Evolutionary conservation across 2,329 filamentous ascomycete species (phyloP).

Genomic region (Fusarium sp.): DNA sequence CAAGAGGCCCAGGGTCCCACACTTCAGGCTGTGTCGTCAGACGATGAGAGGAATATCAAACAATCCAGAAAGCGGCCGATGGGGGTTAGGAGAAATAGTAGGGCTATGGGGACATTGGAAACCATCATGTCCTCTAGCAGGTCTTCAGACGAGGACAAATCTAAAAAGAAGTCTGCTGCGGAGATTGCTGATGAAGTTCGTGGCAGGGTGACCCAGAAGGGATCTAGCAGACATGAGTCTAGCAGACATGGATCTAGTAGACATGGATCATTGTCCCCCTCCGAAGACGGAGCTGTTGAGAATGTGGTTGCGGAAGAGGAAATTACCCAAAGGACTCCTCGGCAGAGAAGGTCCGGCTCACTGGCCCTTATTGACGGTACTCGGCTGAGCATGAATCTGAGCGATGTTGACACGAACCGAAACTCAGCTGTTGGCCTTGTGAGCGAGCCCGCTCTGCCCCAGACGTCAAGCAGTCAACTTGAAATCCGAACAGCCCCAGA

Average conservation of each 20-base stretch:
- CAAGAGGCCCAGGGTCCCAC: conserved; percentile 62
- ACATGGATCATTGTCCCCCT: conserved; percentile 50
- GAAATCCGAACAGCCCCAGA: conserved; percentile 58
- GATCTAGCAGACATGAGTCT: conserved; percentile 47
- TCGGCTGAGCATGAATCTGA: conserved; percentile 49
- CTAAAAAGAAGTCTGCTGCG: conserved; percentile 69
- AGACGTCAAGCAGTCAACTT: conserved; percentile 66
- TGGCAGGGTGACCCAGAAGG: conserved; percentile 60
- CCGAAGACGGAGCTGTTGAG: conserved; percentile 48
- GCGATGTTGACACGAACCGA: conserved; percentile 50
- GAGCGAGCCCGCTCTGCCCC: conserved; percentile 67
- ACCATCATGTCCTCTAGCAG: conserved; percentile 76
- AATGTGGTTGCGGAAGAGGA: conserved; percentile 39
- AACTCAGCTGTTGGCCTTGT: conserved; percentile 59
- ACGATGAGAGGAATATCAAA: conserved; percentile 63
- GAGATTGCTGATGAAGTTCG: conserved; percentile 68
- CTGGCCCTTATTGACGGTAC: conserved; percentile 55
- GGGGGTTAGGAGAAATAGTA: conserved; percentile 60
- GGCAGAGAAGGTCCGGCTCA: conserved; percentile 50
- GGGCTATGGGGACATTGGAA: conserved; percentile 72
- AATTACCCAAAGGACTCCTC: conserved; percentile 34
- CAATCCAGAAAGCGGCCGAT: conserved; percentile 57
- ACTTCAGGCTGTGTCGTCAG: conserved; percentile 67
- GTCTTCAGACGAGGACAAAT: conserved; percentile 71
- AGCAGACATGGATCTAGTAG: conserved; percentile 48